These are phyloP conservation scores for Colletotrichum sublineola DNA, from an alignment of 2,329 filamentous ascomycete species.

Conservation along the genomic window DNA sequence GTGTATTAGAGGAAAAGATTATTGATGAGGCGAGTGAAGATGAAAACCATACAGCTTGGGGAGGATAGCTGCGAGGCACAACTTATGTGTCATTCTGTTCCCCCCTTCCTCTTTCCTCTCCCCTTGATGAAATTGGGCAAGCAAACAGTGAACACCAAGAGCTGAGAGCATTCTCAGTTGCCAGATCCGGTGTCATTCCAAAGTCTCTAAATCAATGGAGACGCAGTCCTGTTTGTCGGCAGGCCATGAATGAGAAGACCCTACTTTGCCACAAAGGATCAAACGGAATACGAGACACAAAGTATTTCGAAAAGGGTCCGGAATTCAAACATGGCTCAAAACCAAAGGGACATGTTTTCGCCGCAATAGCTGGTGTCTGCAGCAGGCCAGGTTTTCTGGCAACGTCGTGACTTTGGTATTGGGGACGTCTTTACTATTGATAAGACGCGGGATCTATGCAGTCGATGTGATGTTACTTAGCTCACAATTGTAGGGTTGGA, in stretches of 20 bases:
- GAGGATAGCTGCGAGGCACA: not conserved
- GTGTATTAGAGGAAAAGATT: not conserved
- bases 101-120: not conserved
- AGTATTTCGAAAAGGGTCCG: not conserved
- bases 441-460: not conserved
- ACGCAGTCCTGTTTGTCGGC: not conserved
- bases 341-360: not conserved
- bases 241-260: not conserved
- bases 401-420: not conserved
- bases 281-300: not conserved
- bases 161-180: not conserved
- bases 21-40: too few relatives aligned
- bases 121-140: not conserved
- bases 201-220: not conserved
- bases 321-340: not conserved
- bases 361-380: not conserved
- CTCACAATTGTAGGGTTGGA: not conserved
- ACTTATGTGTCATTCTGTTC: not conserved
- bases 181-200: not conserved
- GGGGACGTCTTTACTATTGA: not conserved
- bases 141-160: too few relatives aligned
- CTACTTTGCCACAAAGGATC: not conserved
- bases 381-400: not conserved
- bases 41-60: too few relatives aligned
- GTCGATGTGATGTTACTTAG: too few relatives aligned